phyloP scores from a whole-genome alignment of 2,329 filamentous ascomycete genomes.

The Penicillium sp. region DNA sequence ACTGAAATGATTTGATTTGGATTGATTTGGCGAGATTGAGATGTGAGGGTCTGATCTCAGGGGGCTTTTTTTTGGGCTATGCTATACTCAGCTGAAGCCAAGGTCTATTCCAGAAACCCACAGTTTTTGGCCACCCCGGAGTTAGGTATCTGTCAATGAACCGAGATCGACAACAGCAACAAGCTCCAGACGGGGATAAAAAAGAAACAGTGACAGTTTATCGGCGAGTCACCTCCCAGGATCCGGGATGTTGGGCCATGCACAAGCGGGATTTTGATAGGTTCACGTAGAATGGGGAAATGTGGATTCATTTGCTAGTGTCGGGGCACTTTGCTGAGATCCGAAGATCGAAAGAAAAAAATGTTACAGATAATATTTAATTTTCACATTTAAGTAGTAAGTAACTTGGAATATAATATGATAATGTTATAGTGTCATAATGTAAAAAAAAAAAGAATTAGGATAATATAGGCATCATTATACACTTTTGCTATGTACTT shows the following conservation, averaged over 20 bases:
- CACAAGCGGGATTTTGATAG: conserved; percentile 17
- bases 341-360: conserved; percentile 15
- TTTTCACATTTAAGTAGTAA: too few relatives aligned
- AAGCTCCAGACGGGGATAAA: neutral
- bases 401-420: too few relatives aligned
- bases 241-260: conserved; percentile 21
- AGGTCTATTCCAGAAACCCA: neutral
- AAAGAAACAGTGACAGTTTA: conserved; percentile 5
- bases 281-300: conserved; percentile 8
- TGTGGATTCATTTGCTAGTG: conserved; percentile 6
- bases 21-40: conserved; percentile 11
- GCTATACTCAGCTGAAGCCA: conserved; percentile 9
- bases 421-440: too few relatives aligned
- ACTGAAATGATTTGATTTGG: neutral
- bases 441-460: neutral
- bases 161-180: conserved; percentile 5
- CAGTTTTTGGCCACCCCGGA: conserved; percentile 5
- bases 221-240: conserved; percentile 19
- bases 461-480: neutral
- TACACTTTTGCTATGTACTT: neutral
- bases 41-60: conserved; percentile 19
- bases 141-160: conserved; percentile 9
- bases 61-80: neutral
- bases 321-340: conserved; percentile 20
- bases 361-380: neutral